Base-by-base conservation (phyloP, 176 grass and related monocot genomes). In the Oryza punctata region DNA sequence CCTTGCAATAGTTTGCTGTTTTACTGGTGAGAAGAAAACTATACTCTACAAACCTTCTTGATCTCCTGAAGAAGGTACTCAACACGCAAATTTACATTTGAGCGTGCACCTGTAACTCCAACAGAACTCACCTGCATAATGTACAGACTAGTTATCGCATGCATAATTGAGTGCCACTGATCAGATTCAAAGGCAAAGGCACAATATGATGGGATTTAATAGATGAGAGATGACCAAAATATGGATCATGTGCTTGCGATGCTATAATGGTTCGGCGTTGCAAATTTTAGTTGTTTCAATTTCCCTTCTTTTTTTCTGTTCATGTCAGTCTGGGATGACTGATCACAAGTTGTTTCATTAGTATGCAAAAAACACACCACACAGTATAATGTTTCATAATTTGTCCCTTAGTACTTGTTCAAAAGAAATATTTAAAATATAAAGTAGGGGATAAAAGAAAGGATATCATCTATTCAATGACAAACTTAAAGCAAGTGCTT, bases 41-140 rank as follows among this genome's bases (percentile, higher is more conserved):
- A 47, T 78, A 66, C 35, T 59, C 32, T 47, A 10, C 69, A 63
- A 61, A 98, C 96, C 93, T 95, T 68, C 78, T 98, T 95, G 72
- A 98, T 95, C 27, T 98, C 87, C 38, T 78, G 69, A 77, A 98
- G 89, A 86, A 98, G 96, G 83, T 90, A 73, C 73, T 98, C 82
- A 12, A 98, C 91, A 21, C 85, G 83, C 8, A 72, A 33, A 65
- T 87, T 98, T 70, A 98, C 93, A 45, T 90, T 91, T 84, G 87
- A 64, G 47, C 92, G 96, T 41, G 93, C 85, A 84, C 96, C 96
- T 44, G 96, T 95, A 63, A 98, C 96, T 84, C 93, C 96, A 33
- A 90, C 82, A 61, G 93, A 83, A 57, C 91, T 95, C 73, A 98
- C 96, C 96, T 98, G 67, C 59, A 90, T 61, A 38, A 63, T 12